Conservation (phyloP, 2,329 filamentous ascomycete genomes). For the Fusarium fujikuroi region DNA sequence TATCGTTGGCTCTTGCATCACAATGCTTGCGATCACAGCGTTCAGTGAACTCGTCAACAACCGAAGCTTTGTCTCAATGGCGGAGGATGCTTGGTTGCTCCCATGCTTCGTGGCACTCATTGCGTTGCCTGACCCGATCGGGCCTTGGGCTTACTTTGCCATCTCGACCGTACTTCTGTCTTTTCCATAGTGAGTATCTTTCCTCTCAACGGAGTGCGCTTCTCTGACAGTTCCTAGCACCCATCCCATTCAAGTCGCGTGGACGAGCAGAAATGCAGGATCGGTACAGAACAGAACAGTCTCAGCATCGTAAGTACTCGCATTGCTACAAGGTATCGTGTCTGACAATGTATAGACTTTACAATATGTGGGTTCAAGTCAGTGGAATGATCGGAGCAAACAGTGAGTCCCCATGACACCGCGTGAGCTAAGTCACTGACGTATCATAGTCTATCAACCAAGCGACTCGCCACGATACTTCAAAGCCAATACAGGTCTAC, state of each 20-base stretch:
- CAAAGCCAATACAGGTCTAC: slow-evolving; percentile 48
- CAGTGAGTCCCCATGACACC: background rate
- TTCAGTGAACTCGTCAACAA: slow-evolving; percentile 62
- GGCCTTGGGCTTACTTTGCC: background rate
- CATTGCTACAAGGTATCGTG: too few relatives aligned
- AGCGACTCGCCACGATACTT: slow-evolving; percentile 50
- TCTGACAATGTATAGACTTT: slow-evolving; percentile 48
- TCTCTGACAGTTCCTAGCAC: background rate
- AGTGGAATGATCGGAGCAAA: slow-evolving; percentile 54
- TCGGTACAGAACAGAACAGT: slow-evolving; percentile 63
- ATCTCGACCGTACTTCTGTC: background rate
- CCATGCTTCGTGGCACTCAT: slow-evolving; percentile 63
- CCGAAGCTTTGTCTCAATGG: slow-evolving; percentile 60
- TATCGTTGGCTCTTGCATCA: slow-evolving; percentile 59
- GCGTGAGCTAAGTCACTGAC: background rate
- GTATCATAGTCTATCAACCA: slow-evolving; percentile 47
- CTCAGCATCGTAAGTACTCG: slow-evolving; percentile 45
- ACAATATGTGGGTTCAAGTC: slow-evolving; percentile 60
- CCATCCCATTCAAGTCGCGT: background rate
- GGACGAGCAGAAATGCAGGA: background rate
- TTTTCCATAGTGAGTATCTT: background rate
- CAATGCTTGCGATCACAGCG: slow-evolving; percentile 51
- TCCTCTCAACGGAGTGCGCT: rapidly evolving
- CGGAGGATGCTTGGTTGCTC: slow-evolving; percentile 62
- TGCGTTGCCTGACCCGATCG: slow-evolving; percentile 44